phyloP scores from a whole-genome alignment of 345 rosid genomes.

The Linum tenue region DNA sequence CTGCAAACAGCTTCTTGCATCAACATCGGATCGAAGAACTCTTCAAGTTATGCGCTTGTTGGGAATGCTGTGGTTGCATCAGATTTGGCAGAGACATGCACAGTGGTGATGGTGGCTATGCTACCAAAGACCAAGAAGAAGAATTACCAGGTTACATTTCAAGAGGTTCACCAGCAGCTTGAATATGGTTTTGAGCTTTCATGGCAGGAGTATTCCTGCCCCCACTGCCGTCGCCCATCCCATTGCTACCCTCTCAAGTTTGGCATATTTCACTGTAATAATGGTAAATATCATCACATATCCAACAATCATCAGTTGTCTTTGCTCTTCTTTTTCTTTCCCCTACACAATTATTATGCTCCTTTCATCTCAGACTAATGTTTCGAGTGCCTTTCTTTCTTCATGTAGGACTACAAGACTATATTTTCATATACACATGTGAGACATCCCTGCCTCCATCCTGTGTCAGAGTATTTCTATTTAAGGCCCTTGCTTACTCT shows the following conservation, averaged over 20 bases:
- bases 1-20: conserved; percentile 3
- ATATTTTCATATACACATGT: no score
- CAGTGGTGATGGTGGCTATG: not conserved
- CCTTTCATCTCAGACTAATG: no score
- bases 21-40: not conserved
- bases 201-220: not conserved
- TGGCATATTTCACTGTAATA: not conserved
- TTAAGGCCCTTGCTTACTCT: no score
- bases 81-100: not conserved
- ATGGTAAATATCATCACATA: not conserved
- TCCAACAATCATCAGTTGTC: no score
- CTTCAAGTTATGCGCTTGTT: not conserved
- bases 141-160: not conserved
- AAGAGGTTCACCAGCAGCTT: conserved; percentile 1
- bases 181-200: not conserved
- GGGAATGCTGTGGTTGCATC: not conserved
- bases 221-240: not conserved
- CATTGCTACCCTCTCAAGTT: not conserved
- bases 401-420: no score
- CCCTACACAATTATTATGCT: no score
- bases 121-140: no score
- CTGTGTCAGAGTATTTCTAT: no score
- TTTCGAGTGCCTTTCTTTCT: no score
- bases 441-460: no score
- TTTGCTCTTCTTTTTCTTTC: no score